Conservation (phyloP, 805 yeast genomes). For the Myxozyma lipomycoides region DNA sequence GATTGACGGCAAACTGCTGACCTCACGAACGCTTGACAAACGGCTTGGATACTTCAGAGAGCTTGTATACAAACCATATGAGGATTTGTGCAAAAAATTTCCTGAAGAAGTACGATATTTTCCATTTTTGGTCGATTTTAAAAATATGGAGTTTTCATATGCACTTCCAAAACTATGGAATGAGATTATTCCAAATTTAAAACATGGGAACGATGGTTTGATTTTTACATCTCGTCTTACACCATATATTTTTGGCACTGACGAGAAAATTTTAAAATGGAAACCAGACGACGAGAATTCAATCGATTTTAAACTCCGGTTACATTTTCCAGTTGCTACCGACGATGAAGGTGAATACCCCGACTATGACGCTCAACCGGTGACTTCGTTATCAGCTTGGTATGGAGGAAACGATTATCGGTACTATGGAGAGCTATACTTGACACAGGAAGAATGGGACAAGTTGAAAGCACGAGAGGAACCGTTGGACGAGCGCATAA, state of each 20-base stretch:
- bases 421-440: slow-evolving; percentile 59
- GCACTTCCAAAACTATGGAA: slow-evolving; percentile 71
- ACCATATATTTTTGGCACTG: slow-evolving; percentile 87
- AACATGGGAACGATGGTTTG: slow-evolving; percentile 90
- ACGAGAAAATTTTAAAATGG: slow-evolving; percentile 84
- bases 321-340: slow-evolving; percentile 55
- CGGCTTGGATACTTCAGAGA: slow-evolving; percentile 83
- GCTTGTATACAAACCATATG: slow-evolving; percentile 77
- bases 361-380: slow-evolving; percentile 79
- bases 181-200: slow-evolving; percentile 60
- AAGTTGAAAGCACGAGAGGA: slow-evolving; percentile 62
- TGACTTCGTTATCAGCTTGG: slow-evolving; percentile 69
- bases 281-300: slow-evolving; percentile 95
- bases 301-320: slow-evolving; percentile 72
- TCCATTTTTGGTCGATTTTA: slow-evolving; percentile 83
- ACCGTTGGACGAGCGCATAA: slow-evolving; percentile 84
- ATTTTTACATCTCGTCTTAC: slow-evolving; percentile 88
- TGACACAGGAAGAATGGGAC: slow-evolving; percentile 77
- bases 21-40: slow-evolving; percentile 67
- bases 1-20: slow-evolving; percentile 67
- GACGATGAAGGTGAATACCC: slow-evolving; percentile 48
- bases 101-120: slow-evolving; percentile 73
- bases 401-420: slow-evolving; percentile 62
- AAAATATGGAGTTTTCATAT: slow-evolving; percentile 81
- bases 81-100: slow-evolving; percentile 57